Percentiles rank a stretch among this genome's conserved stretches.
Conservation (phyloP, 345 rosid species). For the Heritiera fomes region DNA sequence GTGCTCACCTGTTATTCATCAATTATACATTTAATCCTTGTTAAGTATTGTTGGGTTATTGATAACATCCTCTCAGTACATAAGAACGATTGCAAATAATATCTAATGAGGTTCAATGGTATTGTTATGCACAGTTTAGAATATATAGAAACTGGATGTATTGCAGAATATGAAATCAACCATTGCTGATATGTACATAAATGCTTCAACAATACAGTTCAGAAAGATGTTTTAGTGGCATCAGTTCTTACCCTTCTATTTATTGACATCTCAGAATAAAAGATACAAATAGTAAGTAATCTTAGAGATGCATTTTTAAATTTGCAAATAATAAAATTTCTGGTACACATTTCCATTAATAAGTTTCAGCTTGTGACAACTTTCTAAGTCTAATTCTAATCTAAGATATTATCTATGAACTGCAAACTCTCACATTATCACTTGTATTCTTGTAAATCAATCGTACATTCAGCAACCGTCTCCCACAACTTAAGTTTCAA, state of each 20-base stretch:
- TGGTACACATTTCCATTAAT: not conserved
- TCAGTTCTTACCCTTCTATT: not conserved
- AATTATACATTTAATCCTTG: no score
- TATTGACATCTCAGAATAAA: not conserved
- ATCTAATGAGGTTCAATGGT: not conserved
- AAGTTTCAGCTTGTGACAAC: not conserved
- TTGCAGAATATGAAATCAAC: not conserved
- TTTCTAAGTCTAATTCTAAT: not conserved
- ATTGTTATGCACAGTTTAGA: not conserved
- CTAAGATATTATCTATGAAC: conserved; percentile 11
- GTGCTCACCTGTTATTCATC: not conserved
- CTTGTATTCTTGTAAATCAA: not conserved
- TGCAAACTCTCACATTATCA: not conserved
- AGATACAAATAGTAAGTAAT: not conserved
- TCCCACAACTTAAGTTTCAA: not conserved
- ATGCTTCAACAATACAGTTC: not conserved
- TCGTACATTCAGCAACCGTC: not conserved
- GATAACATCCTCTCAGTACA: not conserved
- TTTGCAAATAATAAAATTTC: not conserved
- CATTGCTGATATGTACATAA: not conserved
- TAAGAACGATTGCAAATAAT: not conserved
- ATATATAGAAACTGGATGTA: not conserved
- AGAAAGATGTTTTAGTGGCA: not conserved
- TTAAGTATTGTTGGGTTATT: not conserved
- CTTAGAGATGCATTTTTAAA: not conserved